Conservation (phyloP, 331 rosid genomes). For the Acacia concinna region DNA sequence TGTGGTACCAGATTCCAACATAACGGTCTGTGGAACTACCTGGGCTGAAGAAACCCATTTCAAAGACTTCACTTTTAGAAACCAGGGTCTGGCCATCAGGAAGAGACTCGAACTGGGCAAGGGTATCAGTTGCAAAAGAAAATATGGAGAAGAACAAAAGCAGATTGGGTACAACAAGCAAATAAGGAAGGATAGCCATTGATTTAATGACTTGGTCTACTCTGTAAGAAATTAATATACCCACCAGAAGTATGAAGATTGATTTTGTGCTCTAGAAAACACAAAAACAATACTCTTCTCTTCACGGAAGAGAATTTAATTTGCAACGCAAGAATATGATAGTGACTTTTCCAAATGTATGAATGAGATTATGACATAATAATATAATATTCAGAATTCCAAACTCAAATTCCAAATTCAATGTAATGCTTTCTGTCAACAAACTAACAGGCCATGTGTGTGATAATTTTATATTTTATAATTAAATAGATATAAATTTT, state of each 20-base stretch:
- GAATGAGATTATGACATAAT: not conserved
- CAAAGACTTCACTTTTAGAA: constrained; percentile 37
- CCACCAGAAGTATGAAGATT: not conserved
- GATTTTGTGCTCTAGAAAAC: not conserved
- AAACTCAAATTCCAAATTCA: not conserved
- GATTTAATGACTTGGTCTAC: not conserved
- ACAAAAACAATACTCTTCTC: not conserved
- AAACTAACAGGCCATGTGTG: no score
- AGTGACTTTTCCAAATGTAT: not conserved
- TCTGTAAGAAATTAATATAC: not conserved
- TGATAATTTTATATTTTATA: no score
- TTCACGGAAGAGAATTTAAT: not conserved
- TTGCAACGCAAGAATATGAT: not conserved
- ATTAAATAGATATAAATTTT: no score
- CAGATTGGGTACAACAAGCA: not conserved
- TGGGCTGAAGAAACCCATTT: constrained; percentile 56
- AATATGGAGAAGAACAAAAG: not conserved
- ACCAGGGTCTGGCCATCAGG: constrained; percentile 25
- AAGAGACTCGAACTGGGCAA: constrained; percentile 31
- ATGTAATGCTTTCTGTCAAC: not conserved
- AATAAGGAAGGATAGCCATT: not conserved
- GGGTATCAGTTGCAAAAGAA: constrained; percentile 24
- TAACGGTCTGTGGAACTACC: constrained; percentile 21
- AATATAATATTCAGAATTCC: not conserved
- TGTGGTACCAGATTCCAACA: constrained; percentile 49